A percentile compares a stretch with the other conserved stretches of the same genome.
Evolutionary conservation across 2,329 filamentous ascomycete genomes (phyloP).

Genomic region (Fusarium nurragi): DNA sequence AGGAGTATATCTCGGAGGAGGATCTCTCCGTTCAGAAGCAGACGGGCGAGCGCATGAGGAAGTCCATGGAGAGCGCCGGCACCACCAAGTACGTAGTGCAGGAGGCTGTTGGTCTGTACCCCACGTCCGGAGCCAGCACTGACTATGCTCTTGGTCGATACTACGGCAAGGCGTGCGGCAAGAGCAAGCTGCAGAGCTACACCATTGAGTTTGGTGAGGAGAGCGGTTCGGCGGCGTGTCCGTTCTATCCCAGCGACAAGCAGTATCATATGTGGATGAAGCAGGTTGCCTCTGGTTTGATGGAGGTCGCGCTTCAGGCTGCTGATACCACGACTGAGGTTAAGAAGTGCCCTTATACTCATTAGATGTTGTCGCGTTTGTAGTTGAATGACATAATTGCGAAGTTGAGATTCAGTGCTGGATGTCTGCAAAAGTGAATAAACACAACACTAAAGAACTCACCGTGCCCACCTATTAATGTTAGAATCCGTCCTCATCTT

Average conservation of each 20-base stretch:
- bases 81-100: slow-evolving; percentile 51
- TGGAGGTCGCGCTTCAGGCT: slow-evolving; percentile 55
- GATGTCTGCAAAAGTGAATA: background rate
- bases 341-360: slow-evolving; percentile 27
- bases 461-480: background rate
- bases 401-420: background rate
- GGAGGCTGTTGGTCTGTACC: slow-evolving; percentile 55
- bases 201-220: slow-evolving; percentile 58
- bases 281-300: slow-evolving; percentile 58
- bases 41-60: slow-evolving; percentile 49
- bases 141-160: slow-evolving; percentile 60
- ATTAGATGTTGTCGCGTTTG: slow-evolving; percentile 2
- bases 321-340: slow-evolving; percentile 34
- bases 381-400: slow-evolving; percentile 10
- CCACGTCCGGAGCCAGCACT: slow-evolving; percentile 56
- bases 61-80: slow-evolving; percentile 53
- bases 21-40: slow-evolving; percentile 50
- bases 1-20: slow-evolving; percentile 55
- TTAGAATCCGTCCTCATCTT: background rate
- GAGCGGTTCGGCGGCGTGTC: slow-evolving; percentile 42
- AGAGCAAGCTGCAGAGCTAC: slow-evolving; percentile 54
- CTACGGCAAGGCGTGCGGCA: slow-evolving; percentile 48
- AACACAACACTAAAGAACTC: background rate
- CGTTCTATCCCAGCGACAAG: slow-evolving; percentile 57
- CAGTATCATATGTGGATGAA: slow-evolving; percentile 57